These are phyloP conservation scores for Lanmaoa rubissima DNA, from an alignment of 768 basidiomycete genomes.

Conservation along the genomic window DNA sequence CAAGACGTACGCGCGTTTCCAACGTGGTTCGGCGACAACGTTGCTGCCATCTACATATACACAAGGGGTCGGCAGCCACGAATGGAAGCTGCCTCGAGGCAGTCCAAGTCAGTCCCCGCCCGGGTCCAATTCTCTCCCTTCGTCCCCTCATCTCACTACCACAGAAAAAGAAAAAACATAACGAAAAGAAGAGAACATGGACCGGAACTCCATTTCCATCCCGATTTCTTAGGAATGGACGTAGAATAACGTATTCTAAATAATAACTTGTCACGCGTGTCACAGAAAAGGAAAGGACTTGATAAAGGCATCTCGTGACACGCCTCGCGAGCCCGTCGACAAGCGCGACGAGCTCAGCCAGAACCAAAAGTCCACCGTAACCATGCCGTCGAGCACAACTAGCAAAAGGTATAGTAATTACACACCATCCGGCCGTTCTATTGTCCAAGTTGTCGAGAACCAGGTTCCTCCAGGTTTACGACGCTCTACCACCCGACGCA, in stretches of 20 bases:
- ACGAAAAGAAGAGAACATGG: background rate
- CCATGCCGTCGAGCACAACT: conserved; percentile 15
- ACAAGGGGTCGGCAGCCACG: conserved; percentile 36
- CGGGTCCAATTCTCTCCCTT: background rate
- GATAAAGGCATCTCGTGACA: background rate
- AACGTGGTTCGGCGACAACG: conserved; percentile 53
- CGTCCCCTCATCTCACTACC: background rate
- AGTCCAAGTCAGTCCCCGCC: background rate
- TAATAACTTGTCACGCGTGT: background rate
- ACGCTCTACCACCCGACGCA: conserved; percentile 51
- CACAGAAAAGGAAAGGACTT: background rate
- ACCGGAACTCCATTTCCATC: background rate
- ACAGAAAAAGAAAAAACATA: background rate
- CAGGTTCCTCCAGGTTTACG: conserved; percentile 50
- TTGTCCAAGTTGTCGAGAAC: background rate
- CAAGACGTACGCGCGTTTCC: conserved; percentile 53
- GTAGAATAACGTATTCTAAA: background rate
- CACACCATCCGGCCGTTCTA: background rate
- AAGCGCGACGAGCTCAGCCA: background rate
- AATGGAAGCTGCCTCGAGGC: conserved; percentile 53
- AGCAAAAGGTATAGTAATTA: conserved; percentile 13
- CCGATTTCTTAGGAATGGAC: background rate
- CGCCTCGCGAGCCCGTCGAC: background rate
- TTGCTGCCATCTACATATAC: conserved; percentile 32
- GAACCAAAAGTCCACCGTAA: background rate